phyloP scores from a whole-genome alignment of 345 rosid species.

The Camelina laxa region DNA sequence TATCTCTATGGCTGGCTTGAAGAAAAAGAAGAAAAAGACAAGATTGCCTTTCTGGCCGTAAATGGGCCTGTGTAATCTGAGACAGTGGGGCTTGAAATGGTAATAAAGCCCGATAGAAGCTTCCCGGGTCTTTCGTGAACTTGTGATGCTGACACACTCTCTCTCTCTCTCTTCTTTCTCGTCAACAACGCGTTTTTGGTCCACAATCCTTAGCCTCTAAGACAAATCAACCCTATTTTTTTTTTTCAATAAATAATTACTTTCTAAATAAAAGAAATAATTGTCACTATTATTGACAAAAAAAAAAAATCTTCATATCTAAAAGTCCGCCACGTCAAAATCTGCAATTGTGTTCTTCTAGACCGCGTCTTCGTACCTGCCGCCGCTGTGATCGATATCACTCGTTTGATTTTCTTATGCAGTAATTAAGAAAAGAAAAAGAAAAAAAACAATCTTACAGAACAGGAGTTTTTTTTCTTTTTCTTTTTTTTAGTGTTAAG shows the following conservation, averaged over 20 bases:
- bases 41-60: not conserved
- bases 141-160: constrained; percentile 24
- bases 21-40: not conserved
- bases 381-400: constrained; percentile 4
- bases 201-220: constrained; percentile 45
- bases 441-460: not conserved
- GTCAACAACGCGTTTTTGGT: constrained; percentile 43
- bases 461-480: too few relatives aligned
- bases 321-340: constrained; percentile 23
- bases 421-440: too few relatives aligned
- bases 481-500: too few relatives aligned
- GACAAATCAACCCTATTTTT: constrained; percentile 26
- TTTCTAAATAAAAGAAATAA: not conserved
- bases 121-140: constrained; percentile 17
- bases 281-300: not conserved
- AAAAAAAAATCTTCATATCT: not conserved
- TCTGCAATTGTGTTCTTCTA: not conserved
- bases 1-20: not conserved
- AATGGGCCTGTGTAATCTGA: not conserved
- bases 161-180: not conserved
- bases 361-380: constrained; percentile 35
- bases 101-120: constrained; percentile 28
- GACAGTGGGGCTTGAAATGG: not conserved
- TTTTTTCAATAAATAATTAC: not conserved
- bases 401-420: constrained; percentile 9